Evolutionary conservation across 495 filamentous ascomycete genomes (phyloP).

Genomic region (Penicillium cataractarum): DNA sequence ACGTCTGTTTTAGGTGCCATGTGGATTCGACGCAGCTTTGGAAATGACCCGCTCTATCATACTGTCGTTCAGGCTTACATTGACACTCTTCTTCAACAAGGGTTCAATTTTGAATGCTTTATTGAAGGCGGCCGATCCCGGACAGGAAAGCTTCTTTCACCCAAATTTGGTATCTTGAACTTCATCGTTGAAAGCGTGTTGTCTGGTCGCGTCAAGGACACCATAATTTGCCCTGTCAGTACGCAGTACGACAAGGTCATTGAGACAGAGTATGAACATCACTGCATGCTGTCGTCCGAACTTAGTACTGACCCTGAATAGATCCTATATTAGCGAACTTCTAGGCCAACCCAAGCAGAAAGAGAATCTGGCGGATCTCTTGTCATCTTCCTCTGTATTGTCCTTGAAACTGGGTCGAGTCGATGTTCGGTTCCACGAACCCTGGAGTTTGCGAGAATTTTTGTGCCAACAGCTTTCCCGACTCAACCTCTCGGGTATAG

Average conservation of each 20-base stretch:
- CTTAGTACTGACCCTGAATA: slow-evolving; percentile 25
- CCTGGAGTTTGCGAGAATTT: slow-evolving; percentile 86
- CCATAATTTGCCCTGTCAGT: slow-evolving; percentile 90
- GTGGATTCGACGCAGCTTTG: slow-evolving; percentile 93
- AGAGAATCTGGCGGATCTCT: slow-evolving; percentile 86
- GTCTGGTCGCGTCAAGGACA: slow-evolving; percentile 85
- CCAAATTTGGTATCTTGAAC: slow-evolving; percentile 94
- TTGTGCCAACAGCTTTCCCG: slow-evolving; percentile 70
- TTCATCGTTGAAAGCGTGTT: slow-evolving; percentile 90
- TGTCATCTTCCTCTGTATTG: slow-evolving; percentile 85
- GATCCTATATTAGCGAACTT: slow-evolving; percentile 90
- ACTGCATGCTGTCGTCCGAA: not conserved
- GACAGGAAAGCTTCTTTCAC: slow-evolving; percentile 89
- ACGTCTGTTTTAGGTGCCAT: slow-evolving; percentile 67
- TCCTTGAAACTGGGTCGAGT: slow-evolving; percentile 88
- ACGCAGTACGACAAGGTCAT: slow-evolving; percentile 99
- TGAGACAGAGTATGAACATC: slow-evolving; percentile 73
- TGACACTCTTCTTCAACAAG: slow-evolving; percentile 85
- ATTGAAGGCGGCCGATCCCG: slow-evolving; percentile 92
- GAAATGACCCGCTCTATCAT: slow-evolving; percentile 85
- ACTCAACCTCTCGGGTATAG: slow-evolving; percentile 36
- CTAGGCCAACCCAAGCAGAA: slow-evolving; percentile 92
- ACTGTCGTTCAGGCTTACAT: slow-evolving; percentile 95
- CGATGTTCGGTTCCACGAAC: slow-evolving; percentile 93
- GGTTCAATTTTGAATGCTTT: slow-evolving; percentile 95